Base-by-base conservation (phyloP, 2,329 filamentous ascomycete genomes). In the Clarireedia monteithiana region DNA sequence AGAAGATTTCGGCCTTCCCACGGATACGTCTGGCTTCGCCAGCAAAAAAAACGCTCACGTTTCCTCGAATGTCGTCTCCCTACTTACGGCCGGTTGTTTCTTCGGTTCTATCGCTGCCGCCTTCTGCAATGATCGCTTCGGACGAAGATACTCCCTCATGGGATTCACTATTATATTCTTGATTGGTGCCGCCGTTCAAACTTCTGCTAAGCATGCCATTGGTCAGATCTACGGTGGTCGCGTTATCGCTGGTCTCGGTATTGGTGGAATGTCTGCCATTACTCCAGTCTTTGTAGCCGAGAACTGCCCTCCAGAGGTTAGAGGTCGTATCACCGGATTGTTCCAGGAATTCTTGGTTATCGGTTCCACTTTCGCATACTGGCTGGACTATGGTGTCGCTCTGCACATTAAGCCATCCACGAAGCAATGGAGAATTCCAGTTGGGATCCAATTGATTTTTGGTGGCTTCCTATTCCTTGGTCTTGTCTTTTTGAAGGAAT, bases 21-120 rank as follows among this genome's bases (percentile, higher is more conserved):
- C 50, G 2, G 58, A 53, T 9, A 59, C 50, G 15, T 53, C 53
- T 2, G 61, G 63, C 5, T 63, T 62, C 44, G 53, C 61, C 46
- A 55, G 36, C 44, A 44, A 50, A n/a, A 38, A 54, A 9, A 62
- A 63, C 44, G 56, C 61, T 20, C 51, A 62, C 10, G 48, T 64
- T 39, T 49, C 62, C 2, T 59, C 58, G 15, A 74, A 78, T 49
- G 72, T 74, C 30, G 75, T 78, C 20, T 74, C 75, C 2, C 73
- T 79, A 17, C 76, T 79, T 53, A 76, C 79, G 58, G 73, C 77
- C 7, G 77, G 77, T 24, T 76, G 77, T 36, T 76, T 81, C 57
- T 73, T 77, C 27, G 77, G 77, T 23, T 77, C 76, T 58, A 74
- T 80, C 53, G 61, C 72, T 27, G 72, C 78, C 50, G 77, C 75